Percentiles rank a stretch among this genome's conserved stretches.
Conservation (phyloP, 768 basidiomycete species). For the Sarcodon aspratus region DNA sequence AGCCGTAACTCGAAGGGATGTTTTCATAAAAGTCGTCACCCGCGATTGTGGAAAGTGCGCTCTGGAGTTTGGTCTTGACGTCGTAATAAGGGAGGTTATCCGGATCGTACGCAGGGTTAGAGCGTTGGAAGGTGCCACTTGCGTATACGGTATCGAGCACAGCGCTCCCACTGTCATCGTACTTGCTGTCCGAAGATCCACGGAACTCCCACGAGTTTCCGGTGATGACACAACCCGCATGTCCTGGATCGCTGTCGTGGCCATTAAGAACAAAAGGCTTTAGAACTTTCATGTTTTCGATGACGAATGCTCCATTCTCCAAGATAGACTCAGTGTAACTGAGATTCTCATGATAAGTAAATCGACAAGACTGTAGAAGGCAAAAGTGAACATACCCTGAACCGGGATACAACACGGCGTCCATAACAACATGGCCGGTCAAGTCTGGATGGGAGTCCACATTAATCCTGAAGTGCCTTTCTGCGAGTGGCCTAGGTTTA, state of each 20-base stretch:
- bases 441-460: slow-evolving; percentile 13
- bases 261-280: slow-evolving; percentile 17
- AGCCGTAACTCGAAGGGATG: slow-evolving; percentile 8
- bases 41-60: slow-evolving; percentile 4
- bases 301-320: slow-evolving; percentile 21
- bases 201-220: slow-evolving; percentile 19
- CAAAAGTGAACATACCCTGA: slow-evolving; percentile 7
- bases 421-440: slow-evolving; percentile 8
- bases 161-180: slow-evolving; percentile 10
- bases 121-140: slow-evolving; percentile 15
- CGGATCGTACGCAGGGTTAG: slow-evolving; percentile 16
- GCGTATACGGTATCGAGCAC: slow-evolving; percentile 20
- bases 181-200: slow-evolving; percentile 14
- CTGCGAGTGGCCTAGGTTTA: slow-evolving; percentile 10
- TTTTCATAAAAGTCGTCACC: slow-evolving; percentile 10
- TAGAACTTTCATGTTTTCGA: slow-evolving; percentile 15
- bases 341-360: background rate
- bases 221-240: slow-evolving; percentile 15
- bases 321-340: slow-evolving; percentile 19
- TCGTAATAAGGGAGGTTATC: slow-evolving; percentile 13
- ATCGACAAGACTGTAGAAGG: background rate
- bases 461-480: slow-evolving; percentile 10
- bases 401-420: slow-evolving; percentile 10
- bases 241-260: slow-evolving; percentile 7
- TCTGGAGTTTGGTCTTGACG: slow-evolving; percentile 11